Conservation (phyloP, 495 filamentous ascomycete genomes). For the Annulohypoxylon nitens region DNA sequence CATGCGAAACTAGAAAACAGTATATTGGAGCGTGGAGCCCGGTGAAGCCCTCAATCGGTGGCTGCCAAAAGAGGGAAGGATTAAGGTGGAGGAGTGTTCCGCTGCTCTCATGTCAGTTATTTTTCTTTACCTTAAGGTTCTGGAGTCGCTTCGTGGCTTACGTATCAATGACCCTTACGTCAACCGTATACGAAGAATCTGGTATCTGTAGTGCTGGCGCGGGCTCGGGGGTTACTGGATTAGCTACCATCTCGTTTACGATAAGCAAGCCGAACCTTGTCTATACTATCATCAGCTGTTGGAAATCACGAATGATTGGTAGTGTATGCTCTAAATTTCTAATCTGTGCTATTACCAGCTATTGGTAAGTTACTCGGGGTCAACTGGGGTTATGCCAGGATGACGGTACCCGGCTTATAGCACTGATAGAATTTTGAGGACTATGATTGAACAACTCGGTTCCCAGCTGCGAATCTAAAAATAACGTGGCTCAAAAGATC, state of each 20-base stretch:
- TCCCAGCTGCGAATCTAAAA: not conserved
- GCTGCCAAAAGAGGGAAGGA: slow-evolving; percentile 7
- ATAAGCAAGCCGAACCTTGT: not conserved
- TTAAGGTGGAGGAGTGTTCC: not conserved
- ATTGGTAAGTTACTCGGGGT: slow-evolving; percentile 2
- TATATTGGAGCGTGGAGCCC: slow-evolving; percentile 52
- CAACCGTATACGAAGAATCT: not conserved
- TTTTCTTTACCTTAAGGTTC: not conserved
- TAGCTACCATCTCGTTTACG: not conserved
- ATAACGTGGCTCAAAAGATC: not conserved
- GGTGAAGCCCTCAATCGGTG: slow-evolving; percentile 4
- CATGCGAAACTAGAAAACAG: slow-evolving; percentile 65
- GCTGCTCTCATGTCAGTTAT: not conserved
- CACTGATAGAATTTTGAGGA: not conserved
- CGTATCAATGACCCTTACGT: slow-evolving; percentile 12
- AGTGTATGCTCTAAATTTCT: not conserved
- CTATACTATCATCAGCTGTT: not conserved
- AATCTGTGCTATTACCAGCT: not conserved
- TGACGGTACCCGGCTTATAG: not conserved
- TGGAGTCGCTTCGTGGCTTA: not conserved
- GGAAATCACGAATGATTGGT: not conserved
- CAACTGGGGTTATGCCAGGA: not conserved
- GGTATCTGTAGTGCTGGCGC: not conserved
- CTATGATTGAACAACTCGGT: not conserved
- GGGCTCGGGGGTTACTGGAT: not conserved